phyloP scores from a whole-genome alignment of 2,329 filamentous ascomycete species.

The Stagonosporopsis vannaccii region DNA sequence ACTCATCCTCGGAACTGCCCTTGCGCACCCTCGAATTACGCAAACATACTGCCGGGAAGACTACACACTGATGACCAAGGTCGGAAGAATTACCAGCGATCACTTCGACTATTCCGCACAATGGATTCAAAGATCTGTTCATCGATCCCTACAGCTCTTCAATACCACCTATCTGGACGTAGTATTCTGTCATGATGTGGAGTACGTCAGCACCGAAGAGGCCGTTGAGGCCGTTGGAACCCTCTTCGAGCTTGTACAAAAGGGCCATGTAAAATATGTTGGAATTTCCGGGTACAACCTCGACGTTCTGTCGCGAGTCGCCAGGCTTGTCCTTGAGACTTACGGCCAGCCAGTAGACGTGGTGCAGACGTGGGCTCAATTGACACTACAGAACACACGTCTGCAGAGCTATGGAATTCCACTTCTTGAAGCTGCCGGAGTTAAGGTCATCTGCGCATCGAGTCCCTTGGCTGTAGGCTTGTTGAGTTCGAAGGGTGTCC shows the following conservation, averaged over 20 bases:
- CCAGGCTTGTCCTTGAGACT: neutral
- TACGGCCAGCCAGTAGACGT: conserved; percentile 2
- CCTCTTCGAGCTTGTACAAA: neutral
- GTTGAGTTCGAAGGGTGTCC: conserved; percentile 1
- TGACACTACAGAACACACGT: conserved; percentile 5
- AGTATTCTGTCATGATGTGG: conserved; percentile 5
- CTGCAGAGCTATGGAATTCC: neutral
- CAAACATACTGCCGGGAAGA: conserved; percentile 2
- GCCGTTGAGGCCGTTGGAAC: neutral
- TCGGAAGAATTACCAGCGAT: conserved; percentile 1
- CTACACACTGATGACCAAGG: conserved; percentile 6
- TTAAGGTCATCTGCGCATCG: conserved; percentile 1
- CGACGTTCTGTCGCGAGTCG: neutral
- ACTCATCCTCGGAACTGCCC: neutral
- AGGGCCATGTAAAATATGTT: neutral
- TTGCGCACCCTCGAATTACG: conserved; percentile 1
- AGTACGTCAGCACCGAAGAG: conserved; percentile 1
- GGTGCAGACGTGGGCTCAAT: conserved; percentile 5
- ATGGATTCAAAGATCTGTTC: conserved; percentile 4
- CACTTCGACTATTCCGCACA: conserved; percentile 2
- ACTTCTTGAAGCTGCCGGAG: conserved; percentile 1
- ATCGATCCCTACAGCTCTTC: neutral
- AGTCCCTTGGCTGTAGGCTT: conserved; percentile 3
- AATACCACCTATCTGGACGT: conserved; percentile 3
- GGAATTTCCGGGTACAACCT: conserved; percentile 7